Conservation (phyloP, 345 rosid genomes). For the Pseudoturritis turrita region DNA sequence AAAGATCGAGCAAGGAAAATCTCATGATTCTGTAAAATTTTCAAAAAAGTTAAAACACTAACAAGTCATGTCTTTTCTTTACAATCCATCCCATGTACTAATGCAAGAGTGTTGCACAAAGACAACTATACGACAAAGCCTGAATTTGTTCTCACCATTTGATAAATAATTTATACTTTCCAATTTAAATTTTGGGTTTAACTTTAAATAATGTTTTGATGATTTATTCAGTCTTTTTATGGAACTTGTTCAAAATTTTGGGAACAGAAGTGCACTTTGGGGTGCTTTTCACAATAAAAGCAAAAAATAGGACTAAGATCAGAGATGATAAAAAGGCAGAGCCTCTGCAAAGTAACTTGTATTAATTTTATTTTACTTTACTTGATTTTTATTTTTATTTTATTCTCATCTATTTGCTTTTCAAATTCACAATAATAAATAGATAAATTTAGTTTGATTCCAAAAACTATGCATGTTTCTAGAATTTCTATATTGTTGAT, state of each 20-base stretch:
- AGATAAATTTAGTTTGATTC: not conserved
- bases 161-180: not conserved
- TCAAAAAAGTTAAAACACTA: not conserved
- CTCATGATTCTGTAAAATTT: not conserved
- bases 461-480: slow-evolving; percentile 7
- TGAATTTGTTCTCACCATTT: slow-evolving; percentile 21
- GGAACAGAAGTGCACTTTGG: slow-evolving; percentile 35
- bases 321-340: slow-evolving; percentile 30
- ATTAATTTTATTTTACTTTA: not conserved
- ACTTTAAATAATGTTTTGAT: slow-evolving; percentile 21
- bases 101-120: not conserved
- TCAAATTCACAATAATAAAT: not conserved
- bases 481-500: not conserved
- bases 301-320: slow-evolving; percentile 31
- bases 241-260: slow-evolving; percentile 31
- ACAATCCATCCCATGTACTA: slow-evolving; percentile 15
- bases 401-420: slow-evolving; percentile 6
- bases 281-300: slow-evolving; percentile 32
- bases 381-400: not conserved
- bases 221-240: slow-evolving; percentile 21
- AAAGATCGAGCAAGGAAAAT: not conserved
- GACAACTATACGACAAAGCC: slow-evolving; percentile 49
- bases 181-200: not conserved
- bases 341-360: slow-evolving; percentile 27
- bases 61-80: slow-evolving; percentile 3